Conservation (phyloP, 192 early-diverging fungal genomes). For the Gonapodya prolifera region DNA sequence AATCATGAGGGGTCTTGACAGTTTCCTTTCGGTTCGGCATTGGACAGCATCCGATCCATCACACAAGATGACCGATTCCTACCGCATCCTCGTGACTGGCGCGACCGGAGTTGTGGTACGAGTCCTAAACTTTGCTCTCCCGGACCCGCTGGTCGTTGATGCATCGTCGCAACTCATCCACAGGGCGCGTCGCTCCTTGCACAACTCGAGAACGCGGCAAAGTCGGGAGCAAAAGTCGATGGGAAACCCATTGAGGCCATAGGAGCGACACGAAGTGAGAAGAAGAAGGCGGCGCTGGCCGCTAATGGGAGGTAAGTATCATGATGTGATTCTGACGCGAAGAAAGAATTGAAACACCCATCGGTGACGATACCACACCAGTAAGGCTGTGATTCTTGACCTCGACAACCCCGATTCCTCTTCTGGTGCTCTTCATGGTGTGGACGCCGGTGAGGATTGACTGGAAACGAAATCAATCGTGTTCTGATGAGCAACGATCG, state of each 20-base stretch:
- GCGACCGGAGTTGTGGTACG: not conserved
- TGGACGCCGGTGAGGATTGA: not conserved
- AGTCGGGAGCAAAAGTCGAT: not conserved
- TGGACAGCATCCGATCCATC: no score
- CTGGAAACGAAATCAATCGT: not conserved
- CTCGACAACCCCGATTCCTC: not conserved
- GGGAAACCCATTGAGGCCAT: not conserved
- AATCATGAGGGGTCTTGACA: no score
- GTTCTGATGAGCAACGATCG: no score
- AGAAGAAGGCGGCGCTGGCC: not conserved
- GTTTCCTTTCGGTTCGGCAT: no score
- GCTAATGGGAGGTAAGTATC: not conserved
- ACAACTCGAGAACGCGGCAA: not conserved
- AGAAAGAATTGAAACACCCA: not conserved
- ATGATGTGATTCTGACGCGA: not conserved
- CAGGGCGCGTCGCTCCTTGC: not conserved
- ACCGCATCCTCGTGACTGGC: constrained; percentile 7
- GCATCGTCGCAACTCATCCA: no score
- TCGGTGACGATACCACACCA: not conserved
- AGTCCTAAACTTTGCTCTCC: not conserved
- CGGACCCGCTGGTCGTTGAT: no score
- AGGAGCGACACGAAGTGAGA: not conserved
- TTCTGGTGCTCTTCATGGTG: not conserved
- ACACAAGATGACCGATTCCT: not conserved
- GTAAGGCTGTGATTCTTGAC: not conserved